These are phyloP conservation scores for Inonotus hispidus DNA, from an alignment of 1,284 basidiomycete species.

Conservation along the genomic window DNA sequence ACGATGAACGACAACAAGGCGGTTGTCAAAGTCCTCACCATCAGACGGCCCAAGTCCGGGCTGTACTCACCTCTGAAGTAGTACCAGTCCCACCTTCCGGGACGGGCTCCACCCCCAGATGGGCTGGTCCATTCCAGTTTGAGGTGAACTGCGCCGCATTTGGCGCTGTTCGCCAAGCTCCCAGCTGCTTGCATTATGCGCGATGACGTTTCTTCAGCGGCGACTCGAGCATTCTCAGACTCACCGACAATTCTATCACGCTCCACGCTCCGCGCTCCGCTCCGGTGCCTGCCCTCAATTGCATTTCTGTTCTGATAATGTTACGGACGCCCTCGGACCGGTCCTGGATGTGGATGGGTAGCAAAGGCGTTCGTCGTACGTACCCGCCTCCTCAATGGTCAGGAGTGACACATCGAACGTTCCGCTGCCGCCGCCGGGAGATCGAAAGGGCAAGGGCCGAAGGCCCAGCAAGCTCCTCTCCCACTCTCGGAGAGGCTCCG, in stretches of 20 bases:
- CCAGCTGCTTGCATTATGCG: conserved; percentile 27
- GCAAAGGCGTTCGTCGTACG: conserved; percentile 47
- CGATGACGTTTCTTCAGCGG: conserved; percentile 35
- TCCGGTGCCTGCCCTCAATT: too few relatives aligned
- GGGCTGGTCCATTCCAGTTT: background rate
- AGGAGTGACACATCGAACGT: too few relatives aligned
- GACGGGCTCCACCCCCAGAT: conserved; percentile 6
- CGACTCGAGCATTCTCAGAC: conserved; percentile 44
- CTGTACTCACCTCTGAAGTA: background rate
- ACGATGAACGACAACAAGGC: too few relatives aligned
- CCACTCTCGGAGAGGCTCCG: too few relatives aligned
- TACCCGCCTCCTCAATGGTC: too few relatives aligned
- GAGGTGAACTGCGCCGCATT: conserved; percentile 57
- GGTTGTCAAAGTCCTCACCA: too few relatives aligned
- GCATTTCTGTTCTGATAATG: conserved; percentile 56
- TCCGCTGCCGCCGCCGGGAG: too few relatives aligned
- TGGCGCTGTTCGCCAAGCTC: conserved; percentile 41
- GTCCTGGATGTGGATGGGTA: conserved; percentile 66
- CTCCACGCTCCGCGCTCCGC: conserved; percentile 54
- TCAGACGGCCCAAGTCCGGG: too few relatives aligned
- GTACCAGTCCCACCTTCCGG: background rate
- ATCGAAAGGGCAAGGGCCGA: too few relatives aligned
- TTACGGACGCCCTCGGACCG: conserved; percentile 59
- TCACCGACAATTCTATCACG: conserved; percentile 50
- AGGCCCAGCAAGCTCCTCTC: too few relatives aligned